phyloP scores from a whole-genome alignment of 108 stramenopile genomes.

The Hondaea fermentalgiana region DNA sequence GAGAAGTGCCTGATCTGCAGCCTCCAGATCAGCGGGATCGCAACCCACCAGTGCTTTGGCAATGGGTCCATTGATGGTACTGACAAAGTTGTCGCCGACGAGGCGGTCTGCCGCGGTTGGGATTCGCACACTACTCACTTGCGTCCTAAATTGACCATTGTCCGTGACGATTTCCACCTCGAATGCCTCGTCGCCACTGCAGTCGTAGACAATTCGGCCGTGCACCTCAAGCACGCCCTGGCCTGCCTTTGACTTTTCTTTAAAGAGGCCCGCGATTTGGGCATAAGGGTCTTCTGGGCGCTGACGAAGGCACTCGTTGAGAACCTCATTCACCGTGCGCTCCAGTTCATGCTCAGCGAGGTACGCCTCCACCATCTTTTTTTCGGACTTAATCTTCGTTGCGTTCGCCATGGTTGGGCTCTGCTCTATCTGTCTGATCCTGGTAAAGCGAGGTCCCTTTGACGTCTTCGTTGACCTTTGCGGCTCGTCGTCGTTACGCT shows the following conservation, averaged over 20 bases:
- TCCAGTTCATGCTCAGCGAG: not conserved
- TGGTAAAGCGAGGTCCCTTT: no score
- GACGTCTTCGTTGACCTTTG: no score
- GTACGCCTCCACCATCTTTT: not conserved
- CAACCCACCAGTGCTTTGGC: not conserved
- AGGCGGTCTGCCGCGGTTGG: not conserved
- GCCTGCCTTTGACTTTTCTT: not conserved
- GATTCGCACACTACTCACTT: not conserved
- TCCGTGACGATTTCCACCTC: not conserved
- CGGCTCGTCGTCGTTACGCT: no score
- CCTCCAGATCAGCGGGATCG: not conserved
- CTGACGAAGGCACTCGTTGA: not conserved
- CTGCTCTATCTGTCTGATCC: not conserved
- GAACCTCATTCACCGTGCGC: not conserved
- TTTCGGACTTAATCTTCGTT: not conserved
- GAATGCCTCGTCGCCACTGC: not conserved
- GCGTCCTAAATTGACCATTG: not conserved
- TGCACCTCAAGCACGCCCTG: not conserved
- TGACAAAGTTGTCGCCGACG: not conserved
- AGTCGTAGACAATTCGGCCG: not conserved
- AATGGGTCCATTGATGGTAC: not conserved
- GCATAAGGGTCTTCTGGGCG: slow-evolving; percentile 5
- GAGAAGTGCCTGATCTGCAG: not conserved
- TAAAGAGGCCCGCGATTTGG: not conserved
- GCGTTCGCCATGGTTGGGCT: not conserved